These are phyloP conservation scores for Nematocida parisii DNA, from an alignment of 371 early-diverging fungal species.

Conservation along the genomic window DNA sequence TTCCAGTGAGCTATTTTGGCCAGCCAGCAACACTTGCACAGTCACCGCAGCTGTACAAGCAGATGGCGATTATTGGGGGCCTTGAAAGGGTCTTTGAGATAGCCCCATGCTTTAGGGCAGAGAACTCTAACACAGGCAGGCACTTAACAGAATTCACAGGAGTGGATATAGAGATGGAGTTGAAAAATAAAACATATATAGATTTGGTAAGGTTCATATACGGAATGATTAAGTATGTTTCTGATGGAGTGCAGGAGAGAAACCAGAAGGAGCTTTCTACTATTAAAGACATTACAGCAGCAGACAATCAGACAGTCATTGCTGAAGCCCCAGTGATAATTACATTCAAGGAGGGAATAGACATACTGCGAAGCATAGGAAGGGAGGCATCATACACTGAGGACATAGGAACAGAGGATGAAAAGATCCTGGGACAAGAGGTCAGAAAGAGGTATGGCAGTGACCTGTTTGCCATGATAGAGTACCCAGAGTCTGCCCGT, in stretches of 20 bases:
- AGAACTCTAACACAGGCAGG: conserved; percentile 92
- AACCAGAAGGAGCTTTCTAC: conserved; percentile 77
- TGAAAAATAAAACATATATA: conserved; percentile 88
- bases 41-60: conserved; percentile 98
- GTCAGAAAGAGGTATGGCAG: conserved; percentile 88
- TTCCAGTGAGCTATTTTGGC: conserved; percentile 92
- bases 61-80: conserved; percentile 95
- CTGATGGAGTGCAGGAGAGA: conserved; percentile 76
- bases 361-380: conserved; percentile 79
- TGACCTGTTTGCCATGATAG: conserved; percentile 96
- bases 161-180: conserved; percentile 96
- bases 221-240: conserved; percentile 77
- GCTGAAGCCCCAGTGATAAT: conserved; percentile 80
- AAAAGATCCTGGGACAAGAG: conserved; percentile 83
- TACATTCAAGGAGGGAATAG: conserved; percentile 82
- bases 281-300: conserved; percentile 84
- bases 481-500: conserved; percentile 89
- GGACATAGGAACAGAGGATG: conserved; percentile 78
- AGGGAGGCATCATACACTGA: conserved; percentile 80
- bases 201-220: conserved; percentile 86
- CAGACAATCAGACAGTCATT: conserved; percentile 82
- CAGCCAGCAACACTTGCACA: conserved; percentile 88
- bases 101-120: conserved; percentile 98
- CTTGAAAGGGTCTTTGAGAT: conserved; percentile 96
- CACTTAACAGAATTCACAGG: conserved; percentile 99